These are phyloP conservation scores for Taiozyma sp. DNA, from an alignment of 1,139 yeast genomes.

Conservation along the genomic window DNA sequence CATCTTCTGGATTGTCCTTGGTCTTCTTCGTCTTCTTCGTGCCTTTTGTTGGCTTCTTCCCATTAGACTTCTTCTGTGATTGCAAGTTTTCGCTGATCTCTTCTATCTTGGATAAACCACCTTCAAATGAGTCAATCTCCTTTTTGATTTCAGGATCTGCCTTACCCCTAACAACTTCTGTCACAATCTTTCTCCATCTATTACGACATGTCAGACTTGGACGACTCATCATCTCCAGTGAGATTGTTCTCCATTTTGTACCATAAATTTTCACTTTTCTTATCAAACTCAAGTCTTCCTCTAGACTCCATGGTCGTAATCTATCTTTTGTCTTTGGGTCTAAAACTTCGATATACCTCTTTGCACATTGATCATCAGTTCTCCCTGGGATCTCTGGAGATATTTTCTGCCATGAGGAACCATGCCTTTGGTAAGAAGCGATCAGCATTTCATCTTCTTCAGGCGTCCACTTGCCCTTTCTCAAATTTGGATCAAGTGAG, in stretches of 20 bases:
- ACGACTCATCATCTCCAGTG: conserved; percentile 65
- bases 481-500: conserved; percentile 74
- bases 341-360: conserved; percentile 81
- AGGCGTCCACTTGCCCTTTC: conserved; percentile 86
- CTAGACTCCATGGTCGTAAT: conserved; percentile 71
- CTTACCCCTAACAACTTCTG: conserved; percentile 62
- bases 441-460: conserved; percentile 69
- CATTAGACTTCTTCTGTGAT: conserved; percentile 6
- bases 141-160: conserved; percentile 26
- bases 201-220: conserved; percentile 90
- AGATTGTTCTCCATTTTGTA: conserved; percentile 88
- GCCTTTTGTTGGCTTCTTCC: neutral
- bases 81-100: conserved; percentile 25
- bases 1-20: neutral
- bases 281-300: conserved; percentile 68
- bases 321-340: conserved; percentile 79
- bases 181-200: conserved; percentile 83
- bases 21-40: neutral
- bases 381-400: conserved; percentile 73
- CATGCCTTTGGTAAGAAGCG: conserved; percentile 59
- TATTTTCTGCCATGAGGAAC: conserved; percentile 85
- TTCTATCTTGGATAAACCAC: conserved; percentile 22
- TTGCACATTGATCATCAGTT: conserved; percentile 94
- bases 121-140: conserved; percentile 30
- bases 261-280: conserved; percentile 66